These are phyloP conservation scores for Candida nanaspora DNA, from an alignment of 805 yeast species.

Conservation along the genomic window DNA sequence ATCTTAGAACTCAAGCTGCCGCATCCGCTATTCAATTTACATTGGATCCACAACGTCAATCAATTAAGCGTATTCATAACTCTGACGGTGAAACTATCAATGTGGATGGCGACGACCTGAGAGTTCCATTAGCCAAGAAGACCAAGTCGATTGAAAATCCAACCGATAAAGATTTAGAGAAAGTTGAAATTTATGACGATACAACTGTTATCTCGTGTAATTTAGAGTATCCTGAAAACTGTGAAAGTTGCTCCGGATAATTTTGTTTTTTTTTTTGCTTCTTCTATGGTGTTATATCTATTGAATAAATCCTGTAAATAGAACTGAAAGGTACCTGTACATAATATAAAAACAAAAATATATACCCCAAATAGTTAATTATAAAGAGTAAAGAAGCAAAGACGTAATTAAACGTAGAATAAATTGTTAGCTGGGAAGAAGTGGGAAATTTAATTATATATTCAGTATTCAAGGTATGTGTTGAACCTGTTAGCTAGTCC, in stretches of 20 bases:
- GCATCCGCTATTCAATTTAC: slow-evolving; percentile 94
- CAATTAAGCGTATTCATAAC: background rate
- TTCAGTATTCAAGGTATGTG: slow-evolving; percentile 5
- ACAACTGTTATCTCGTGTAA: slow-evolving; percentile 11
- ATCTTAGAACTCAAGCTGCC: slow-evolving; percentile 95
- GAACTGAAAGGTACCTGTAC: no score
- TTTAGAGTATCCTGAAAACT: slow-evolving; percentile 19
- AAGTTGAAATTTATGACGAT: background rate
- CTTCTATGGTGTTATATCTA: no score
- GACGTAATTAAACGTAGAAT: background rate
- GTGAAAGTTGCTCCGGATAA: slow-evolving; percentile 36
- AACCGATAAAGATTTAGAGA: background rate
- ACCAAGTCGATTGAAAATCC: background rate
- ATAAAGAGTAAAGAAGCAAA: background rate
- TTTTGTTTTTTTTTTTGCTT: no score
- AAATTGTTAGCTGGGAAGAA: background rate
- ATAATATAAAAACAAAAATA: background rate
- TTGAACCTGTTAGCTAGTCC: slow-evolving; percentile 14
- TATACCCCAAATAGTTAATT: background rate
- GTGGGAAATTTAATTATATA: background rate
- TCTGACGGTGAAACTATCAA: no score
- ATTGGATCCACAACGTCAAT: slow-evolving; percentile 34
- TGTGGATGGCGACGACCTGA: no score
- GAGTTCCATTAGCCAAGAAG: background rate
- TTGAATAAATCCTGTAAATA: background rate